phyloP scores from a whole-genome alignment of 805 yeast species.

The Sugiyamaella floridensis region DNA sequence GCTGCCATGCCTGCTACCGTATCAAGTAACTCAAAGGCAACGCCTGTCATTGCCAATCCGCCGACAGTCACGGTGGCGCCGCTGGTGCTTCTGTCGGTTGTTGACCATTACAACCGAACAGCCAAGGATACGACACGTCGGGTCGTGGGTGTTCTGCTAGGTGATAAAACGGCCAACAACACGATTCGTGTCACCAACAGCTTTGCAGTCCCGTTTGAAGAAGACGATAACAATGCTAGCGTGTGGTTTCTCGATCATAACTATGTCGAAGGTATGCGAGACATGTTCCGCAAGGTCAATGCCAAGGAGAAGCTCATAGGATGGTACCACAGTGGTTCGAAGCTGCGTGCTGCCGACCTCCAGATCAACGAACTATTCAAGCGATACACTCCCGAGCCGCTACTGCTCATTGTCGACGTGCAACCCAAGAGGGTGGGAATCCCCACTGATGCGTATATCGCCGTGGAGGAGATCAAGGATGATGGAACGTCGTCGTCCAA shows the following conservation, averaged over 20 bases:
- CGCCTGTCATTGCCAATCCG: background rate
- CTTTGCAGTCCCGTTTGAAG: slow-evolving; percentile 97
- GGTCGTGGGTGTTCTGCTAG: slow-evolving; percentile 90
- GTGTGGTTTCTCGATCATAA: slow-evolving; percentile 98
- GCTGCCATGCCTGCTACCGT: background rate
- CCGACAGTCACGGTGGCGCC: slow-evolving; percentile 84
- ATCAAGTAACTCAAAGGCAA: background rate
- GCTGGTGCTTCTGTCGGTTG: slow-evolving; percentile 83
- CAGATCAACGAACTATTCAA: slow-evolving; percentile 87
- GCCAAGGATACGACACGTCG: slow-evolving; percentile 69
- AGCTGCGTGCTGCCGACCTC: slow-evolving; percentile 77
- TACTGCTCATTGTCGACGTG: slow-evolving; percentile 86
- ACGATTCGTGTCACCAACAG: slow-evolving; percentile 77
- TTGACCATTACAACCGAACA: slow-evolving; percentile 89
- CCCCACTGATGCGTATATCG: slow-evolving; percentile 92
- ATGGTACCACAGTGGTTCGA: slow-evolving; percentile 99
- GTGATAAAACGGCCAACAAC: slow-evolving; percentile 48
- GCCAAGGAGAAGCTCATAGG: slow-evolving; percentile 95
- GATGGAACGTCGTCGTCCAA: slow-evolving; percentile 91
- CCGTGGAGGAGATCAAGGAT: slow-evolving; percentile 91
- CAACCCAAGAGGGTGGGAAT: slow-evolving; percentile 78
- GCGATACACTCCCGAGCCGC: slow-evolving; percentile 71
- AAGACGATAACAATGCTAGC: slow-evolving; percentile 81
- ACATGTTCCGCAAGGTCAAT: slow-evolving; percentile 95
- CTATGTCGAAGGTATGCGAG: slow-evolving; percentile 91